phyloP scores from a whole-genome alignment of 371 early-diverging fungal species.

The Paraphysoderma sedebokerense region DNA sequence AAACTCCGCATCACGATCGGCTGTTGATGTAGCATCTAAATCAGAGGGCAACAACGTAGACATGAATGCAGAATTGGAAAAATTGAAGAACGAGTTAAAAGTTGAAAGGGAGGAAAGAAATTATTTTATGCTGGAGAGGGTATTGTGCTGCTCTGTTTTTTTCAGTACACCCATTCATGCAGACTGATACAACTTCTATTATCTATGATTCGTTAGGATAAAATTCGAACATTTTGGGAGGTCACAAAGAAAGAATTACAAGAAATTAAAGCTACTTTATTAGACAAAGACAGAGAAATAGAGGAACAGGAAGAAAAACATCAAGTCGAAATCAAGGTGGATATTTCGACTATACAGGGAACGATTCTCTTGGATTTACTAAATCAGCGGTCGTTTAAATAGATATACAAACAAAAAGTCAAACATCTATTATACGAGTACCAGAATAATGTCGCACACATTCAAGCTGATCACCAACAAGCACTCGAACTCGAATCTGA shows the following conservation, averaged over 20 bases:
- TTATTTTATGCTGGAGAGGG: slow-evolving; percentile 33
- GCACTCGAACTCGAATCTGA: slow-evolving; percentile 21
- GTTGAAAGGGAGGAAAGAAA: slow-evolving; percentile 30
- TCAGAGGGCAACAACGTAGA: no score
- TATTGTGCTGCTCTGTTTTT: slow-evolving; percentile 1
- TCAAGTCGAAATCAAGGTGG: slow-evolving; percentile 37
- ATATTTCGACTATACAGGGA: background rate
- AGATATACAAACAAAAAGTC: slow-evolving; percentile 44
- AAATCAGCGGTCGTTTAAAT: background rate
- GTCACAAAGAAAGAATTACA: slow-evolving; percentile 27
- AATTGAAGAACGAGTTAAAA: slow-evolving; percentile 17
- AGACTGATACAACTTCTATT: background rate
- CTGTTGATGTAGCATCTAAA: no score
- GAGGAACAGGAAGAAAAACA: slow-evolving; percentile 39
- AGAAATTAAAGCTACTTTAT: slow-evolving; percentile 16
- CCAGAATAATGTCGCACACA: slow-evolving; percentile 40
- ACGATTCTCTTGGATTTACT: background rate
- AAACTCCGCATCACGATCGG: no score
- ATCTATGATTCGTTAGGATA: slow-evolving; percentile 16
- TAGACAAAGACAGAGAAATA: slow-evolving; percentile 33
- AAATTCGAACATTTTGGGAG: slow-evolving; percentile 30
- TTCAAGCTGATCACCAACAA: slow-evolving; percentile 30
- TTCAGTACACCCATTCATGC: background rate
- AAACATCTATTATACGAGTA: slow-evolving; percentile 43
- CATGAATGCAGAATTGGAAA: slow-evolving; percentile 13